Conservation (phyloP, 192 early-diverging fungal species). For the Backusella macrospora region DNA sequence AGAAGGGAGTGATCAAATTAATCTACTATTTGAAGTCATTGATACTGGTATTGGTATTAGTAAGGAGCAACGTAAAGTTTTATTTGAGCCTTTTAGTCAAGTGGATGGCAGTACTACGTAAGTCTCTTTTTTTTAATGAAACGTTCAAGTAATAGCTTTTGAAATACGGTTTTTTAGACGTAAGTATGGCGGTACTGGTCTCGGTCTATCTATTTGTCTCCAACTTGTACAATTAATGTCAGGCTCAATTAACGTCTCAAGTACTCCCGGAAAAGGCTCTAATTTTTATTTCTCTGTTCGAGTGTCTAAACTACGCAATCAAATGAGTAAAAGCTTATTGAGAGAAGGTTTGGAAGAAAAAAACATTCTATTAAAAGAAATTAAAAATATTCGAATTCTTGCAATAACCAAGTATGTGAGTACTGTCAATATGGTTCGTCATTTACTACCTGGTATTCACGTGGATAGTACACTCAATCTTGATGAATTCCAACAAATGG, state of each 20-base stretch:
- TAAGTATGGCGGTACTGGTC: conserved; percentile 65
- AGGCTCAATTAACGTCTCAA: conserved; percentile 52
- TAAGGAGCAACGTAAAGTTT: conserved; percentile 45
- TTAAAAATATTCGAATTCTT: conserved; percentile 9
- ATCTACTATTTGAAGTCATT: conserved; percentile 44
- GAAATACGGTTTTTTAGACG: conserved; percentile 33
- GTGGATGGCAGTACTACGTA: conserved; percentile 65
- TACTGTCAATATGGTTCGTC: conserved; percentile 23
- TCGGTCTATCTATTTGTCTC: conserved; percentile 62
- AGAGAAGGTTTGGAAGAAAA: conserved; percentile 7
- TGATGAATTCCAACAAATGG: conserved; percentile 13
- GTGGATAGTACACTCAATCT: conserved; percentile 16
- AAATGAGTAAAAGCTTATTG: not conserved
- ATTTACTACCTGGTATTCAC: conserved; percentile 11
- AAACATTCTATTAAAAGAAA: not conserved
- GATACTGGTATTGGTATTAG: conserved; percentile 64
- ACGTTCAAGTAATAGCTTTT: not conserved
- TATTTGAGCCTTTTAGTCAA: conserved; percentile 67
- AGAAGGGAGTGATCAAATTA: conserved; percentile 25
- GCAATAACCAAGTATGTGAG: not conserved
- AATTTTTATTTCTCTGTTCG: conserved; percentile 51
- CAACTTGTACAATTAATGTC: conserved; percentile 67
- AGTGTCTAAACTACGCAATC: conserved; percentile 29
- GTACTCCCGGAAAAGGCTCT: conserved; percentile 48
- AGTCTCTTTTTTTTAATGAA: conserved; percentile 22